Evolutionary conservation across 352 stramenopile species (phyloP).

Genomic region (Pythium brachiatum): DNA sequence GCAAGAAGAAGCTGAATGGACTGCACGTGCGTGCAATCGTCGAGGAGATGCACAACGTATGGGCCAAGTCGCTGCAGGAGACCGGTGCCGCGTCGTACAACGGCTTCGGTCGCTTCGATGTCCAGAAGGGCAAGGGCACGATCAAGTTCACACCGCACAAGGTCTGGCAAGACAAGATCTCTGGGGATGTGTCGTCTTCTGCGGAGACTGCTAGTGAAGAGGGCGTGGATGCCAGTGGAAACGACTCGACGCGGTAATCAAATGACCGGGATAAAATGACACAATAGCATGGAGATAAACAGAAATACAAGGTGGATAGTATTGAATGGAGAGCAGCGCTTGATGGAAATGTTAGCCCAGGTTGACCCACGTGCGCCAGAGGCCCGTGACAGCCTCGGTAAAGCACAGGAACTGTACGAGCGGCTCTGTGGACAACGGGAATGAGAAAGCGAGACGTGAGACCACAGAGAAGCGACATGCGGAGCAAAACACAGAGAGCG

Average conservation of each 20-base stretch:
- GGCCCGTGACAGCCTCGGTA: slow-evolving; percentile 53
- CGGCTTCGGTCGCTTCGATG: slow-evolving; percentile 42
- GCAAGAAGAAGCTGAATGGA: slow-evolving; percentile 39
- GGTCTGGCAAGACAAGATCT: slow-evolving; percentile 36
- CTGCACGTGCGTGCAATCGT: slow-evolving; percentile 42
- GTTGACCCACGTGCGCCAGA: slow-evolving; percentile 77
- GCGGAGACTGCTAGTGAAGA: slow-evolving; percentile 7
- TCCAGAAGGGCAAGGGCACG: slow-evolving; percentile 41
- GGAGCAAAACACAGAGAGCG: not conserved
- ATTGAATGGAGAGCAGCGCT: not conserved
- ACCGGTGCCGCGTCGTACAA: slow-evolving; percentile 37
- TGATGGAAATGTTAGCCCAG: slow-evolving; percentile 16
- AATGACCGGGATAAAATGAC: slow-evolving; percentile 4
- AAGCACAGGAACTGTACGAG: slow-evolving; percentile 75
- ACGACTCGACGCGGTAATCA: slow-evolving; percentile 12
- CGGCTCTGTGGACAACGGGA: slow-evolving; percentile 36
- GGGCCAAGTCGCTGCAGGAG: slow-evolving; percentile 43
- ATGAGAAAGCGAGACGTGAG: not conserved
- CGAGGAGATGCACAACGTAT: slow-evolving; percentile 39
- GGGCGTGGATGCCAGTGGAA: not conserved
- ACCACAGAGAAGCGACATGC: not conserved
- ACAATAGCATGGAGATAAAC: not conserved
- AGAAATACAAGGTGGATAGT: not conserved
- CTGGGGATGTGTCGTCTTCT: slow-evolving; percentile 40
- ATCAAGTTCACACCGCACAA: slow-evolving; percentile 51